Base-by-base conservation (phyloP, 768 basidiomycete species). In the Mycena metata region DNA sequence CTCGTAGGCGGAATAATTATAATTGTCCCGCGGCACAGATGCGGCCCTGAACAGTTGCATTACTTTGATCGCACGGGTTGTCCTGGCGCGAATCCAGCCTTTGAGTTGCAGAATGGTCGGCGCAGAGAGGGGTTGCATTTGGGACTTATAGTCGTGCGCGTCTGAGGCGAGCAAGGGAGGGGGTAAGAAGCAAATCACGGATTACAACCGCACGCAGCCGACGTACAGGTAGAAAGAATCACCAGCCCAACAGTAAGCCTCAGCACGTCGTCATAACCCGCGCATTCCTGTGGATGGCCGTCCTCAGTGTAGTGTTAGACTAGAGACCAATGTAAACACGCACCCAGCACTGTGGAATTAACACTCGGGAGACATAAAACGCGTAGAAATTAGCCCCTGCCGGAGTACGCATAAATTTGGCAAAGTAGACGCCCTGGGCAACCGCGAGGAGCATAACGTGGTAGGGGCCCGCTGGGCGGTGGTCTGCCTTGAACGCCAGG, bases 141-240 rank as follows among this genome's bases (percentile, higher is more conserved):
- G 62, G 4, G 52, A 36, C 24, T 39, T 55, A 13, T 55, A 64
- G 5, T 64, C 52, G 42, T 64, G n/a, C 21, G 62, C 52, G 23
- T 64, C 62, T 41, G 41, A 26, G 26, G 5, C 5, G 24, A 21
- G 24, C 39, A 17, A 15, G 12, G 11, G n/a, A 21, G 4, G 16
- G 12, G 16, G 23, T 10, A 15, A 46, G 19, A 9, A 5, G 26
- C 5, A n/a, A n/a, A n/a, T n/a, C n/a, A n/a, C n/a, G n/a, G n/a
- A n/a, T n/a, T n/a, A n/a, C n/a, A n/a, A n/a, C n/a, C 12, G 26
- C 12, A 13, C 5, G 7, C 36, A 42, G 19, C 15, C 6, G 52
- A 64, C 52, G 43, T 17, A 64, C 62, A 64, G 33, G 62, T 54
- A 5, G 61, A 16, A 9, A 63, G 21, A 7, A 63, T 54, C 19